phyloP scores from a whole-genome alignment of 208 protist genomes.

The Leptomonas seymouri region DNA sequence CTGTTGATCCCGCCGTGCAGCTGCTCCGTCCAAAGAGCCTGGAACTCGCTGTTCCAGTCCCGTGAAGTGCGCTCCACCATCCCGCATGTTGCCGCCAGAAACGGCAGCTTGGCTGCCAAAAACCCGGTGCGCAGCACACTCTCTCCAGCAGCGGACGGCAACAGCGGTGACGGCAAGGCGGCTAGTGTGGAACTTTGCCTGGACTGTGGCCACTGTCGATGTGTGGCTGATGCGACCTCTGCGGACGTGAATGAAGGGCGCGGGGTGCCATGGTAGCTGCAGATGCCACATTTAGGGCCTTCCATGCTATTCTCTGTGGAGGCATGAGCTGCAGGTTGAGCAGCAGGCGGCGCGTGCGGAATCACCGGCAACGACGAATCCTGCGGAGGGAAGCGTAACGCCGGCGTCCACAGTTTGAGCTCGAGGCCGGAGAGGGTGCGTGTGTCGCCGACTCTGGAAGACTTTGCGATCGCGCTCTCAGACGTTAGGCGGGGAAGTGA shows the following conservation, averaged over 20 bases:
- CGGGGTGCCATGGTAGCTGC: constrained; percentile 4
- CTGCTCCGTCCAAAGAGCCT: constrained; percentile 40
- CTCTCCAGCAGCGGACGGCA: not conserved
- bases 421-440: not conserved
- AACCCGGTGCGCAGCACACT: constrained; percentile 14
- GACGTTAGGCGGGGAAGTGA: constrained; percentile 9
- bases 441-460: not conserved
- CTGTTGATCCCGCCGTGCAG: constrained; percentile 17
- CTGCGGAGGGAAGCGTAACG: not conserved
- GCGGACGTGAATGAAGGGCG: not conserved
- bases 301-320: constrained; percentile 3
- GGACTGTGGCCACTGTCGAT: not conserved
- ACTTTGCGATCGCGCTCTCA: not conserved
- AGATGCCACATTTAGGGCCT: constrained; percentile 1
- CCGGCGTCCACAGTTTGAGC: constrained; percentile 16
- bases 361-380: not conserved
- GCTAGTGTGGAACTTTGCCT: not conserved
- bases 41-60: constrained; percentile 71
- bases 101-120: constrained; percentile 41
- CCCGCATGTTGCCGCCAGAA: constrained; percentile 24
- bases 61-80: constrained; percentile 35
- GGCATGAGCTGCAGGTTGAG: not conserved
- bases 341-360: not conserved
- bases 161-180: not conserved
- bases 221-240: not conserved